Percentiles rank a stretch among this genome's conserved stretches.
These are phyloP conservation scores for Metschnikowia proteae DNA, from an alignment of 805 yeast species.

Conservation along the genomic window DNA sequence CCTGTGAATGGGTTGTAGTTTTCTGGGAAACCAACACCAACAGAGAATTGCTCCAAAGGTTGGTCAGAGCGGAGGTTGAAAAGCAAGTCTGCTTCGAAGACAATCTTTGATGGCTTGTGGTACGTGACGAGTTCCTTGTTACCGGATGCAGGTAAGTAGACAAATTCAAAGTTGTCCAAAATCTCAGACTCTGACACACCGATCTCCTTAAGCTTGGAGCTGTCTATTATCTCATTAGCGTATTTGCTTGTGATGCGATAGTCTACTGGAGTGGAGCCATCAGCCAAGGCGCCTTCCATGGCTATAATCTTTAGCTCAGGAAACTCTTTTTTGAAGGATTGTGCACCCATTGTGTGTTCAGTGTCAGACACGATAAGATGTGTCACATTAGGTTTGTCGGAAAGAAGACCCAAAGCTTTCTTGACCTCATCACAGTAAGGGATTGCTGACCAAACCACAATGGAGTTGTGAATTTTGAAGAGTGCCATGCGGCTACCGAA, in stretches of 20 bases:
- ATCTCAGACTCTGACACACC: slow-evolving; percentile 39
- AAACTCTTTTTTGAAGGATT: slow-evolving; percentile 45
- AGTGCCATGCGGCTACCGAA: slow-evolving; percentile 44
- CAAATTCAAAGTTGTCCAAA: slow-evolving; percentile 46
- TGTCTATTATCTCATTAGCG: slow-evolving; percentile 34
- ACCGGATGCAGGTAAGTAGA: slow-evolving; percentile 52
- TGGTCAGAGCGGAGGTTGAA: slow-evolving; percentile 49
- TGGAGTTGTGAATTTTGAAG: slow-evolving; percentile 25
- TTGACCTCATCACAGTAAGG: slow-evolving; percentile 50
- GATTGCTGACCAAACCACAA: slow-evolving; percentile 52
- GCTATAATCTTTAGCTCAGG: slow-evolving; percentile 56
- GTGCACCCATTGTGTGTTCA: slow-evolving; percentile 64
- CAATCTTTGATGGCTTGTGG: slow-evolving; percentile 44
- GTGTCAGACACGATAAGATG: slow-evolving; percentile 59
- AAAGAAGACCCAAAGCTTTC: slow-evolving; percentile 33
- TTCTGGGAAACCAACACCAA: slow-evolving; percentile 43
- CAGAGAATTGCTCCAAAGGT: slow-evolving; percentile 41
- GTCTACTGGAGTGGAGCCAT: slow-evolving; percentile 35
- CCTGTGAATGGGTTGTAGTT: slow-evolving; percentile 44
- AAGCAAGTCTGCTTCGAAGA: slow-evolving; percentile 58
- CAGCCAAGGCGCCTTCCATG: slow-evolving; percentile 39
- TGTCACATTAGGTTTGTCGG: slow-evolving; percentile 35
- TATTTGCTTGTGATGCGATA: slow-evolving; percentile 31
- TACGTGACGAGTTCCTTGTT: slow-evolving; percentile 57
- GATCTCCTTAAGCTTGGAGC: slow-evolving; percentile 22